phyloP scores from a whole-genome alignment of 2,329 filamentous ascomycete genomes.

The Aspergillus costaricaensis region DNA sequence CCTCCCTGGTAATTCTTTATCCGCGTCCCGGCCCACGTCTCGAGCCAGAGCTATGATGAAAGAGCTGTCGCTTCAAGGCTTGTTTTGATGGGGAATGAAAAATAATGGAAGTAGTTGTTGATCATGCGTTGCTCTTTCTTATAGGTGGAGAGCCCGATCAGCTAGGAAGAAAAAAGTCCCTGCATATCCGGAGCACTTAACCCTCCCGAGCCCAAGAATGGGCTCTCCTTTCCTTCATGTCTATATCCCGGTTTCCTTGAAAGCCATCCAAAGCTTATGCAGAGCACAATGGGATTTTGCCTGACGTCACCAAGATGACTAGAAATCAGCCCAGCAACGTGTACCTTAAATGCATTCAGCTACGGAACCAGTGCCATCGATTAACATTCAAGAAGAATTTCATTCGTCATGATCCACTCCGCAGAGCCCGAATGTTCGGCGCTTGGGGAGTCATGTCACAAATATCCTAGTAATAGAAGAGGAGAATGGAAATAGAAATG shows the following conservation, averaged over 20 bases:
- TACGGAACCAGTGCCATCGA: neutral
- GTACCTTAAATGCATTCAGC: neutral
- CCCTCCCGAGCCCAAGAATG: neutral
- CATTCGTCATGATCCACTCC: constrained; percentile 6
- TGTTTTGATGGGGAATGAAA: no score
- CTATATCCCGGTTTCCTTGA: neutral
- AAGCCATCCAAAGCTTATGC: neutral
- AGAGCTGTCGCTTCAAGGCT: no score
- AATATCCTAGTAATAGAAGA: constrained; percentile 8
- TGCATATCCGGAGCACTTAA: neutral
- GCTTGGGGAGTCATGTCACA: constrained; percentile 7
- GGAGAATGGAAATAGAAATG: constrained; percentile 12
- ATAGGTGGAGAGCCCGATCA: no score
- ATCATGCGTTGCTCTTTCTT: no score
- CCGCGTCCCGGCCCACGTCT: neutral
- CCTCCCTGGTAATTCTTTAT: neutral
- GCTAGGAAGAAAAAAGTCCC: neutral
- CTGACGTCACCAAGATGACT: neutral
- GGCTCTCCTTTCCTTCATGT: neutral
- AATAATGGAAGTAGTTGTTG: no score
- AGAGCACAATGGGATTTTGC: neutral
- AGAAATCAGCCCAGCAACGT: neutral
- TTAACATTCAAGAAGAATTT: neutral
- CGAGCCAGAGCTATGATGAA: no score
- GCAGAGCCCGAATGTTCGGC: neutral